Conservation (phyloP, 129 eudicot genomes). For the Sambucus nigra region DNA sequence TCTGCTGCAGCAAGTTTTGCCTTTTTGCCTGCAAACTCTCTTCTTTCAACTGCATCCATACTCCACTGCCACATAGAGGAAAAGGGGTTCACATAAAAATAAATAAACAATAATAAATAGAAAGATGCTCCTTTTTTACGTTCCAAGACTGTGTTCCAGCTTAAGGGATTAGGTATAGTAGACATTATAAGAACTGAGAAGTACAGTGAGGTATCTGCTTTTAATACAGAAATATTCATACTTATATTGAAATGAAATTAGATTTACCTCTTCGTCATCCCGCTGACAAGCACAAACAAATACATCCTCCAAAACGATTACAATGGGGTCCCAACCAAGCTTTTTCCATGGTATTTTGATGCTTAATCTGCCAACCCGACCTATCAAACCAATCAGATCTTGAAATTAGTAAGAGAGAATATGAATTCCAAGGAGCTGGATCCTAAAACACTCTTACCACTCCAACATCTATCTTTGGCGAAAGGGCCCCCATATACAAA, state of each 20-base stretch:
- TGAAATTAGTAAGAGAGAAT: slow-evolving; percentile 7
- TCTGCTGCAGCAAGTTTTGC: slow-evolving; percentile 99
- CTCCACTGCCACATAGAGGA: slow-evolving; percentile 50
- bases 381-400: slow-evolving; percentile 29
- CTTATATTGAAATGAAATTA: slow-evolving; percentile 7
- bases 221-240: background rate
- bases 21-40: slow-evolving; percentile 93
- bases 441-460: slow-evolving; percentile 7
- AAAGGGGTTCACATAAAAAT: background rate
- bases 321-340: slow-evolving; percentile 97
- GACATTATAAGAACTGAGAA: background rate
- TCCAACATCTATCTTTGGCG: background rate
- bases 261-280: slow-evolving; percentile 67
- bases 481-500: too few relatives aligned
- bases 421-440: slow-evolving; percentile 6
- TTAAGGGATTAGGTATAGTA: background rate
- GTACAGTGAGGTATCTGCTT: background rate
- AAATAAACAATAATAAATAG: background rate
- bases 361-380: slow-evolving; percentile 91
- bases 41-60: slow-evolving; percentile 64
- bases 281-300: slow-evolving; percentile 72
- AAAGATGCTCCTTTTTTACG: background rate
- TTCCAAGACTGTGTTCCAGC: background rate
- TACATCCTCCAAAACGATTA: slow-evolving; percentile 74
- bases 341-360: slow-evolving; percentile 98